Conservation (phyloP, 2,329 filamentous ascomycete genomes). For the Alternaria brassicicola region DNA sequence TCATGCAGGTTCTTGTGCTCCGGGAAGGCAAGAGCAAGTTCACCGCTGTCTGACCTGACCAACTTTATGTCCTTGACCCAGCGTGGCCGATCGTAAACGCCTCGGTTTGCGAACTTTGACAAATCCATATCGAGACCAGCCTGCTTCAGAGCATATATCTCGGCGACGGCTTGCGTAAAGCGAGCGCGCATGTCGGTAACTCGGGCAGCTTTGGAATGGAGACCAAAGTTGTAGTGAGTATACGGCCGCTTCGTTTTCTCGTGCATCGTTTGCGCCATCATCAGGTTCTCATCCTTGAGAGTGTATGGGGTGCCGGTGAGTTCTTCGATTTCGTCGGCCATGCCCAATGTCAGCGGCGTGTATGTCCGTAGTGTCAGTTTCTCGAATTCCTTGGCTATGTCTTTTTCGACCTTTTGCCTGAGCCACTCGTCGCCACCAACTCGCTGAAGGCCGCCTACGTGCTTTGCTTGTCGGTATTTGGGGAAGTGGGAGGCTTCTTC, state of each 20-base stretch:
- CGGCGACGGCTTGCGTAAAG: slow-evolving; percentile 63
- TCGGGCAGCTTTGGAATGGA: slow-evolving; percentile 22
- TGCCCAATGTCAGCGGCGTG: slow-evolving; percentile 37
- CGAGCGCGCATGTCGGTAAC: slow-evolving; percentile 40
- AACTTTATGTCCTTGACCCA: slow-evolving; percentile 42
- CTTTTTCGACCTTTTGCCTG: slow-evolving; percentile 37
- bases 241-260: slow-evolving; percentile 45
- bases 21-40: slow-evolving; percentile 33
- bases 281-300: slow-evolving; percentile 35
- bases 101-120: slow-evolving; percentile 33
- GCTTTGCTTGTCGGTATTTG: slow-evolving; percentile 18
- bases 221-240: slow-evolving; percentile 36
- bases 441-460: slow-evolving; percentile 53
- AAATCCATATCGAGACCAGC: slow-evolving; percentile 36
- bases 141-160: slow-evolving; percentile 57
- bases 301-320: slow-evolving; percentile 41
- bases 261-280: slow-evolving; percentile 37
- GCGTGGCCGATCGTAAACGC: slow-evolving; percentile 33
- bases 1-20: slow-evolving; percentile 23
- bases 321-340: slow-evolving; percentile 41
- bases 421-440: slow-evolving; percentile 60
- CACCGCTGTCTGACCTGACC: slow-evolving; percentile 23
- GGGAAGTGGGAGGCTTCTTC: slow-evolving; percentile 21
- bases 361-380: slow-evolving; percentile 44
- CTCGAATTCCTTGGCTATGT: slow-evolving; percentile 42